phyloP scores from a whole-genome alignment of 495 filamentous ascomycete species.

The Daldinia concentrica region DNA sequence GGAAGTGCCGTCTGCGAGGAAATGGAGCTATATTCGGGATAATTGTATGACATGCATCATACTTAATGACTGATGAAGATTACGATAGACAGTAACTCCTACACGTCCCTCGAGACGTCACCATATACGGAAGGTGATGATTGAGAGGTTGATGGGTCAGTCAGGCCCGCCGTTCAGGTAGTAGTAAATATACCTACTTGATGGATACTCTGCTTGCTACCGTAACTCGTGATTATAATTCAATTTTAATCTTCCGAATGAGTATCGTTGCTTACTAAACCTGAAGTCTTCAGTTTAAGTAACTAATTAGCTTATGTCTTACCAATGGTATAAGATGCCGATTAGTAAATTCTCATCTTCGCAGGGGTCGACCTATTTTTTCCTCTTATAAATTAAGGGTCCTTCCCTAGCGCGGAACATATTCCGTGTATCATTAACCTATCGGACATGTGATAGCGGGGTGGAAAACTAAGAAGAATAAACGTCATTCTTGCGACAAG shows the following conservation, averaged over 20 bases:
- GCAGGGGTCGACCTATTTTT: too few relatives aligned
- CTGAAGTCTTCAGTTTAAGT: background rate
- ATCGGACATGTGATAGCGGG: constrained; percentile 35
- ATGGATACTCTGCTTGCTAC: background rate
- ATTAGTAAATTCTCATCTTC: background rate
- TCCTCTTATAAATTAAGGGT: constrained; percentile 8
- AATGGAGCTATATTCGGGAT: background rate
- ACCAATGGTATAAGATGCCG: background rate
- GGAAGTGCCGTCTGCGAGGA: background rate
- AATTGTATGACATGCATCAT: background rate
- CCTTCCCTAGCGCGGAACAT: constrained; percentile 30
- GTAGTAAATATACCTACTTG: constrained; percentile 7
- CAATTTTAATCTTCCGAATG: too few relatives aligned
- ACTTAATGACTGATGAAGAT: constrained; percentile 41
- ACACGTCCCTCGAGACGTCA: constrained; percentile 38
- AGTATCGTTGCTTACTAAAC: too few relatives aligned
- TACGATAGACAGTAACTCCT: constrained; percentile 37
- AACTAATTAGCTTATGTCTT: too few relatives aligned
- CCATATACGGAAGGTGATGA: constrained; percentile 2
- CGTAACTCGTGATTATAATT: too few relatives aligned
- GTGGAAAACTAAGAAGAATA: constrained; percentile 11
- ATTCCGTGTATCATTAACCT: constrained; percentile 5
- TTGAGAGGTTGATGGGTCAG: constrained; percentile 43
- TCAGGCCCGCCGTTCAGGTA: constrained; percentile 2
- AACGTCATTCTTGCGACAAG: constrained; percentile 39